Evolutionary conservation across 2,329 filamentous ascomycete species (phyloP), one percentile per base, ranked within the genome.

Genomic region (Venturiaceae sp.): DNA sequence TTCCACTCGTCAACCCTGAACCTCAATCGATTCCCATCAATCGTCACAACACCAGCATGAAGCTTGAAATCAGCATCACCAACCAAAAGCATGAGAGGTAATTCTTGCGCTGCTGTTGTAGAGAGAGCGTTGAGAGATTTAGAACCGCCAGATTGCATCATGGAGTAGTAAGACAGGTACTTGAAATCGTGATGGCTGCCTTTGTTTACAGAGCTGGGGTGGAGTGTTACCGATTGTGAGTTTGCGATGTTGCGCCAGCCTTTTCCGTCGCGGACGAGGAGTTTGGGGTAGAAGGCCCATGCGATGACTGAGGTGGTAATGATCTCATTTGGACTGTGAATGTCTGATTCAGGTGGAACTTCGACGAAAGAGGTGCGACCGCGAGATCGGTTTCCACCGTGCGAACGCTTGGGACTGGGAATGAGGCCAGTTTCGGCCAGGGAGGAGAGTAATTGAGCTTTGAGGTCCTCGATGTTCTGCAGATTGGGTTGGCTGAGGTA

Each of bases 151-250:
- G 41, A 30, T 36, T 55, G 47, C 28, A 44, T 33, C 90, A 97
- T 95, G 70, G 95, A 88, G 74, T 97, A 97, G 71, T 96, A 99
- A 0, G 89, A 94, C 47, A 99, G 76, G 84, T 90, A 97, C 67
- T 85, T 86, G 39, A 91, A 75, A 46, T 89, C 74, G 41, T 84
- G 82, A 52, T 78, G 75, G 60, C 77, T 77, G 7, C 79, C 81
- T 68, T 91, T 91, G 71, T 97, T 97, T 63, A 99, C 89, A 1
- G 90, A 95, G 0, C 87, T 88, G 0, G 91, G 88, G 64, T 95
- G 90, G 21, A 99, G 76, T 59, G 85, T 90, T 64, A 99, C 91
- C 47, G 83, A 82, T 71, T 97, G 92, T 69, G 95, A 96, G 74
- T 96, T 97, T 56, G 88, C 85, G 60, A 96, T 85, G 64, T 96